Conservation (phyloP, 495 filamentous ascomycete species). For the Apodospora peruviana region DNA sequence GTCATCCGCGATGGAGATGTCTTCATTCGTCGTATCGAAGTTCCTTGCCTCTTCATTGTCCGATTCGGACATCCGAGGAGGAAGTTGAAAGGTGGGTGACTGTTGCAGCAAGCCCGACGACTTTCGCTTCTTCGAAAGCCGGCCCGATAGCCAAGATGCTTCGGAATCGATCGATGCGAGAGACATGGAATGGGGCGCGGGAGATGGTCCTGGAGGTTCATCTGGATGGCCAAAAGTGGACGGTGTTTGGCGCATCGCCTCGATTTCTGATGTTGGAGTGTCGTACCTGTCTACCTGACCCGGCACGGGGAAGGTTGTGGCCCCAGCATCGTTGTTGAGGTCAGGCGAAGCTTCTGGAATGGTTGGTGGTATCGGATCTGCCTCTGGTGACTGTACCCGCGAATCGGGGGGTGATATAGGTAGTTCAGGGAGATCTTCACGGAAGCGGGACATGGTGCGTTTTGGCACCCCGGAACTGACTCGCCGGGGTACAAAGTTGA, state of each 20-base stretch:
- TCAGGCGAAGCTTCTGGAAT: constrained; percentile 18
- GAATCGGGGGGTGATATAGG: constrained; percentile 79
- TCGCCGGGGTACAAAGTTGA: constrained; percentile 28
- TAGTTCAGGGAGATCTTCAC: constrained; percentile 85
- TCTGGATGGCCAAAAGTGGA: constrained; percentile 38
- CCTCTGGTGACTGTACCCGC: constrained; percentile 67
- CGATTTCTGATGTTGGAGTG: constrained; percentile 42
- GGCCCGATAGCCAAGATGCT: constrained; percentile 84
- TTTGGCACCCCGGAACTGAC: constrained; percentile 47
- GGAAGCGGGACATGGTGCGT: constrained; percentile 83
- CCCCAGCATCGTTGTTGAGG: constrained; percentile 17
- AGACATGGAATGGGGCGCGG: constrained; percentile 51
- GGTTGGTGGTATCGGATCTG: constrained; percentile 32
- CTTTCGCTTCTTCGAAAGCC: constrained; percentile 34
- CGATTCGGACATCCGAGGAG: constrained; percentile 34
- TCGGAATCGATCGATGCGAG: constrained; percentile 86
- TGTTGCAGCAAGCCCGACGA: constrained; percentile 30
- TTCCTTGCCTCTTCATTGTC: constrained; percentile 13
- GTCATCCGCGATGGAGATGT: constrained; percentile 57
- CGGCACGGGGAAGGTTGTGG: constrained; percentile 15
- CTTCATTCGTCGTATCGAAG: constrained; percentile 43
- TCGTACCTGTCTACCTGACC: constrained; percentile 28
- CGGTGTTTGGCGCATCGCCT: constrained; percentile 37
- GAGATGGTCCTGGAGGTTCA: constrained; percentile 31
- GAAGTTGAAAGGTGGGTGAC: constrained; percentile 28